Conservation (phyloP, 768 basidiomycete genomes). For the Auricularia sp. region DNA sequence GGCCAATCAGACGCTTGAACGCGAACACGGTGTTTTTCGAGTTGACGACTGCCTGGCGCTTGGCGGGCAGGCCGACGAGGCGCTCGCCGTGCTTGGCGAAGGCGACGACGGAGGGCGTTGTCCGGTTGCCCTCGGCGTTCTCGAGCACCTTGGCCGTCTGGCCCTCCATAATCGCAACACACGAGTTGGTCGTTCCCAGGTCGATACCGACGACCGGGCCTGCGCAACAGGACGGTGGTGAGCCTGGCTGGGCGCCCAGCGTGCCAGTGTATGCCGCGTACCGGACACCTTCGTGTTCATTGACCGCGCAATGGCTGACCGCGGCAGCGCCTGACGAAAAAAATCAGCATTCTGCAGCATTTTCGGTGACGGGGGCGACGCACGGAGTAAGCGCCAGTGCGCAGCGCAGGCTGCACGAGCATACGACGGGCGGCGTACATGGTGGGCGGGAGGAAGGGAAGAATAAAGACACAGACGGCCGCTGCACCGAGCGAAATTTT, state of each 20-base stretch:
- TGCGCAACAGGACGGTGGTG: constrained; percentile 15
- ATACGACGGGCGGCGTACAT: constrained; percentile 69
- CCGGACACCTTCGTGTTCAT: constrained; percentile 94
- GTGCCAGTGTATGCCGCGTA: constrained; percentile 25
- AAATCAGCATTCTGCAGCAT: constrained; percentile 1
- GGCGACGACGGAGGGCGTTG: constrained; percentile 96
- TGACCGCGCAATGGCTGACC: constrained; percentile 73
- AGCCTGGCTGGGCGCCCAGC: constrained; percentile 11
- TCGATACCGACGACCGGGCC: constrained; percentile 95
- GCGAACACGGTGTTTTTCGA: constrained; percentile 87
- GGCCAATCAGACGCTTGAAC: constrained; percentile 90
- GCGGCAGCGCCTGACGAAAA: constrained; percentile 46
- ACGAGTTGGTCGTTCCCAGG: constrained; percentile 88
- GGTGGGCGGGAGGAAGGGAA: constrained; percentile 38
- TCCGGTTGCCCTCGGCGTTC: constrained; percentile 94
- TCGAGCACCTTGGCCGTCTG: constrained; percentile 91
- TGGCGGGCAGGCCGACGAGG: constrained; percentile 89
- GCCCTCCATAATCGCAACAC: constrained; percentile 92
- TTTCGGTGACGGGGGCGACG: constrained; percentile 11
- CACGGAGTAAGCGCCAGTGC: constrained; percentile 58
- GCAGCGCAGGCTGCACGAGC: constrained; percentile 46
- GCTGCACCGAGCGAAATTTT: not conserved
- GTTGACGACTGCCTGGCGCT: constrained; percentile 97
- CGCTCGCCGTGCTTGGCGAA: constrained; percentile 99
- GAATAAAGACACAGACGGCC: constrained; percentile 17